These are phyloP conservation scores for Gnaphalium uliginosum DNA, from an alignment of 129 eudicot species.

Conservation along the genomic window DNA sequence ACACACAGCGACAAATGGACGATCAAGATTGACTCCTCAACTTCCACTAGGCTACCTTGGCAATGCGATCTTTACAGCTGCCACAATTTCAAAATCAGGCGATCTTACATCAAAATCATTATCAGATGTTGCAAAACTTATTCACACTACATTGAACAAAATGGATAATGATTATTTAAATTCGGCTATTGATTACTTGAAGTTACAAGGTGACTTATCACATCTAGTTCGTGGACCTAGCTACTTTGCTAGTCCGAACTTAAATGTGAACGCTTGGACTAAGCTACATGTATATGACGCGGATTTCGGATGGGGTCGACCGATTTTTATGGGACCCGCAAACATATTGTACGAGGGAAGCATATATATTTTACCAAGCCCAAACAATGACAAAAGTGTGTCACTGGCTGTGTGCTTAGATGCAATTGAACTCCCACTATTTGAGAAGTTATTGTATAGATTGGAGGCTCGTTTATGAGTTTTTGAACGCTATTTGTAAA, in stretches of 20 bases:
- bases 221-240: constrained; percentile 41
- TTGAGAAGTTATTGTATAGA: background rate
- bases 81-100: constrained; percentile 35
- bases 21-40: constrained; percentile 43
- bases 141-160: constrained; percentile 35
- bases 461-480: background rate
- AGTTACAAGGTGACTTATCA: constrained; percentile 36
- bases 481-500: too few relatives aligned
- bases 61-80: constrained; percentile 49
- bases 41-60: constrained; percentile 41
- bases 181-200: constrained; percentile 53
- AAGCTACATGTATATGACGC: constrained; percentile 47
- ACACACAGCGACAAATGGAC: constrained; percentile 46
- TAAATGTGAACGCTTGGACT: constrained; percentile 48
- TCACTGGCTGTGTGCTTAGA: constrained; percentile 42
- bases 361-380: constrained; percentile 38
- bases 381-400: constrained; percentile 41
- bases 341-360: constrained; percentile 47
- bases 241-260: constrained; percentile 49
- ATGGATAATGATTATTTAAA: constrained; percentile 51
- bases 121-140: constrained; percentile 28
- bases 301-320: constrained; percentile 69
- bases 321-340: constrained; percentile 50
- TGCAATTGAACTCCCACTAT: constrained; percentile 4
- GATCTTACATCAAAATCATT: constrained; percentile 40